Base-by-base conservation (phyloP, 1,284 basidiomycete genomes). In the Ustilago shanxiensis region DNA sequence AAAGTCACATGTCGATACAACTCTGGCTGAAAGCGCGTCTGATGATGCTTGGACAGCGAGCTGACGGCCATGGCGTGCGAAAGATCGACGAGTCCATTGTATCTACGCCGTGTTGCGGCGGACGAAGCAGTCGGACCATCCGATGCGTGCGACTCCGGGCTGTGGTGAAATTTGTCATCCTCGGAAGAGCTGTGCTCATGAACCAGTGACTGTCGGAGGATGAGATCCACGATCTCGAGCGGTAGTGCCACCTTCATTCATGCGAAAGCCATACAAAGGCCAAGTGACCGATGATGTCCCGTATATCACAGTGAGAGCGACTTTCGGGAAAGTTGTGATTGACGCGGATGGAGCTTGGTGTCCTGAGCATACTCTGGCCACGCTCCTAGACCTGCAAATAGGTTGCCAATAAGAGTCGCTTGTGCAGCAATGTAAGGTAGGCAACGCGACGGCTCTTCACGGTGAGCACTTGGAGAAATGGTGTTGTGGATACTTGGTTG, bases 171-270 rank as follows among this genome's bases (percentile, higher is more conserved):
- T 2, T 13, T 11, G 11, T 31, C 31, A 28, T 41, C 22, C 2
- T 28, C 28, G 24, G 26, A 9, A 8, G 24, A 16, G 26, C 16
- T 29, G 29, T 35, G 37, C 13, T 33, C 31, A 3, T 59, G 49
- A 10, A 2, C 26, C 4, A 75, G 33, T 3, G 72, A 75, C 0
- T 53, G 41, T 3, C n/a, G 41, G 6, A 75, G 67, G 50, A 75
- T 71, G 58, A 75, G 60, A 56, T 75, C 72, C 20, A 75, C 61
- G 54, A 75, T 59, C 67, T 75, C 67, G 26, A 71, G 24, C 0
- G 72, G 72, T 41, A 75, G 45, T 57, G 39, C 37, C 11, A 24
- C 52, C 55, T 24, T 53, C 60, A 62, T 66, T 28, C 24, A 28
- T 26, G 22, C 13, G 14, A 37, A n/a, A n/a, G n/a, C n/a, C n/a